Conservation (phyloP, 1,284 basidiomycete genomes). For the Trichosporon coremiiforme region DNA sequence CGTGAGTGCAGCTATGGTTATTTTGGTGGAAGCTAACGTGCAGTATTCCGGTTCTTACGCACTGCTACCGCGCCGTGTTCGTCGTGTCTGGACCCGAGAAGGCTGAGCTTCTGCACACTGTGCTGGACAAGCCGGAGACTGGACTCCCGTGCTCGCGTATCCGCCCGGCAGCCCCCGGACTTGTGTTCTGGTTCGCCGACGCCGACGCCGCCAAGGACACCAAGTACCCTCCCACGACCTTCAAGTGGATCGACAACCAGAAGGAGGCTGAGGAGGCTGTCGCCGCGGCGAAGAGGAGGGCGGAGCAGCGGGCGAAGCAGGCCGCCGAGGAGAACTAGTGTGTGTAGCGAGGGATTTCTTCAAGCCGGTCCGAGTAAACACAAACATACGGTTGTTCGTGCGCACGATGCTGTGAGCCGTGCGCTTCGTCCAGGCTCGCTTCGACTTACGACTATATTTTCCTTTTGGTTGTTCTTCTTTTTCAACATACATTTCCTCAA, state of each 20-base stretch:
- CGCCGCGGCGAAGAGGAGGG: slow-evolving; percentile 44
- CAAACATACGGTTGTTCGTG: neutral
- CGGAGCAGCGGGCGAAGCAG: slow-evolving; percentile 38
- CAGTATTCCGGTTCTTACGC: slow-evolving; percentile 79
- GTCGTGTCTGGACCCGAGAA: slow-evolving; percentile 85
- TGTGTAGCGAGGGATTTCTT: neutral
- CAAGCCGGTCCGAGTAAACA: neutral
- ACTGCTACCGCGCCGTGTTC: slow-evolving; percentile 84
- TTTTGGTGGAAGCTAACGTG: slow-evolving; percentile 23
- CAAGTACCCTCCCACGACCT: slow-evolving; percentile 52
- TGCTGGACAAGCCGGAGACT: slow-evolving; percentile 81
- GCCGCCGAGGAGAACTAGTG: slow-evolving; percentile 28
- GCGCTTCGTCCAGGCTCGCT: neutral
- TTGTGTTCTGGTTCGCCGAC: slow-evolving; percentile 91
- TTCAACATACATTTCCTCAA: neutral
- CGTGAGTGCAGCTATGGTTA: slow-evolving; percentile 47
- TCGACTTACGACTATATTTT: neutral
- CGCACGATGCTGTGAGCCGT: neutral
- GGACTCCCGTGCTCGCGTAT: slow-evolving; percentile 84
- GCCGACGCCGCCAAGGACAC: slow-evolving; percentile 65
- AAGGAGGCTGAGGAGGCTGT: slow-evolving; percentile 56
- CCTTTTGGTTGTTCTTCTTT: slow-evolving; percentile 5
- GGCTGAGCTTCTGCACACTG: slow-evolving; percentile 71
- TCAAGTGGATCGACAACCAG: slow-evolving; percentile 57
- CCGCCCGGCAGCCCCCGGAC: slow-evolving; percentile 76